Evolutionary conservation across 2,329 filamentous ascomycete species (phyloP).

Genomic region (Huntiella moniliformis): DNA sequence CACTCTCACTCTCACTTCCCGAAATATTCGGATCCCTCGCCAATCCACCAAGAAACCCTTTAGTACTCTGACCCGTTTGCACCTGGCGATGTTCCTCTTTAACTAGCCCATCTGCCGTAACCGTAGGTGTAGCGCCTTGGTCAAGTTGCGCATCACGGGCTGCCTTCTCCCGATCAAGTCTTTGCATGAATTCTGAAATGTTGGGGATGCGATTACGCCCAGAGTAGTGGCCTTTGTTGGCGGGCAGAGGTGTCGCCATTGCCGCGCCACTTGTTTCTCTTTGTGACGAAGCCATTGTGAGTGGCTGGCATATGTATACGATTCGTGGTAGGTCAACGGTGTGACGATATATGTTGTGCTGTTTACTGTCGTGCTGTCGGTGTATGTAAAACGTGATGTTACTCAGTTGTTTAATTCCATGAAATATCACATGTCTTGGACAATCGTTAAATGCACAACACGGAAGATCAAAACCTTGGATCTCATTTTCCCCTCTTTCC

Average conservation of each 20-base stretch:
- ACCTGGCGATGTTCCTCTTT: not conserved
- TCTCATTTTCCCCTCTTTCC: too few species aligned
- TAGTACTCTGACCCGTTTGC: not conserved
- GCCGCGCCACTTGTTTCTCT: too few species aligned
- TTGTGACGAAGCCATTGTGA: too few species aligned
- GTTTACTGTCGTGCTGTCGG: too few species aligned
- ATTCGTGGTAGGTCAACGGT: too few species aligned
- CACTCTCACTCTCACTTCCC: not conserved
- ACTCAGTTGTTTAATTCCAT: too few species aligned
- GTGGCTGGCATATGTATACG: too few species aligned
- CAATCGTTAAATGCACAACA: too few species aligned
- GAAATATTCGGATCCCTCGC: constrained; percentile 19
- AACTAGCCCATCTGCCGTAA: not conserved
- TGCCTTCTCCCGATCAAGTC: constrained; percentile 62
- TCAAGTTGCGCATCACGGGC: constrained; percentile 57
- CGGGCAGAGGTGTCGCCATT: constrained; percentile 12
- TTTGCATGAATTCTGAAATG: constrained; percentile 64
- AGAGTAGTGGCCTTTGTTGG: constrained; percentile 49
- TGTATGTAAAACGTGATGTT: too few species aligned
- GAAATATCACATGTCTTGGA: too few species aligned
- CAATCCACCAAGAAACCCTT: constrained; percentile 12
- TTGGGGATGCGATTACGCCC: constrained; percentile 72
- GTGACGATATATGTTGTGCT: too few species aligned
- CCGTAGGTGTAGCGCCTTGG: constrained; percentile 19
- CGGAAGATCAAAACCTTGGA: too few species aligned